phyloP scores from a whole-genome alignment of 305 asterid species.

The Rubia tinctorum region DNA sequence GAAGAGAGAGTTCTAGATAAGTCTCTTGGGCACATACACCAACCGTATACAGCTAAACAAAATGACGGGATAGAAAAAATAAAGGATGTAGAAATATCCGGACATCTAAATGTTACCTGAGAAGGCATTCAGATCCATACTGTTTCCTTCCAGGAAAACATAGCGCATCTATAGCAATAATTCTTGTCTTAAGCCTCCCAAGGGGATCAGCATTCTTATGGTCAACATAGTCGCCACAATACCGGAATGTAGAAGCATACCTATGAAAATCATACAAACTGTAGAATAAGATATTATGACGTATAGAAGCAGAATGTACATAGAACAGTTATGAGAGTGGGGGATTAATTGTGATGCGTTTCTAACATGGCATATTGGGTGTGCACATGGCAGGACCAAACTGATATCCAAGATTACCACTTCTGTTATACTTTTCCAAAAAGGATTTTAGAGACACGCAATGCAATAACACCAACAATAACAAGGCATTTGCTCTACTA shows the following conservation, averaged over 20 bases:
- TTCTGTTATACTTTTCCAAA: background rate
- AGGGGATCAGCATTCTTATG: conserved; percentile 43
- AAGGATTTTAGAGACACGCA: background rate
- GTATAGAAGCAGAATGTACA: background rate
- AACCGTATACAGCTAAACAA: background rate
- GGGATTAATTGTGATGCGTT: background rate
- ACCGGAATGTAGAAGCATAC: conserved; percentile 80
- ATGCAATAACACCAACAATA: background rate
- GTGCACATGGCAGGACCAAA: background rate
- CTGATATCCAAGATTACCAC: background rate
- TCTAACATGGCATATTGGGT: background rate
- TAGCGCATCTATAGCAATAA: conserved; percentile 82
- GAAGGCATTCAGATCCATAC: conserved; percentile 48
- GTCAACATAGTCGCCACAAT: conserved; percentile 55
- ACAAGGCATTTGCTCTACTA: background rate
- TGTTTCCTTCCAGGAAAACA: conserved; percentile 71
- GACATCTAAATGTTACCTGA: conserved; percentile 30
- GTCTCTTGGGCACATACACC: background rate
- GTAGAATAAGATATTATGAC: background rate
- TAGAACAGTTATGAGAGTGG: background rate
- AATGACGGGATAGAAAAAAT: background rate
- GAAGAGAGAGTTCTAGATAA: background rate
- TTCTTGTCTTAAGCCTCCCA: conserved; percentile 78
- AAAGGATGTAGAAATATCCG: background rate
- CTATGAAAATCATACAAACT: conserved; percentile 13